These are phyloP conservation scores for Amylostereum areolatum DNA, from an alignment of 1,284 basidiomycete species.

Conservation along the genomic window DNA sequence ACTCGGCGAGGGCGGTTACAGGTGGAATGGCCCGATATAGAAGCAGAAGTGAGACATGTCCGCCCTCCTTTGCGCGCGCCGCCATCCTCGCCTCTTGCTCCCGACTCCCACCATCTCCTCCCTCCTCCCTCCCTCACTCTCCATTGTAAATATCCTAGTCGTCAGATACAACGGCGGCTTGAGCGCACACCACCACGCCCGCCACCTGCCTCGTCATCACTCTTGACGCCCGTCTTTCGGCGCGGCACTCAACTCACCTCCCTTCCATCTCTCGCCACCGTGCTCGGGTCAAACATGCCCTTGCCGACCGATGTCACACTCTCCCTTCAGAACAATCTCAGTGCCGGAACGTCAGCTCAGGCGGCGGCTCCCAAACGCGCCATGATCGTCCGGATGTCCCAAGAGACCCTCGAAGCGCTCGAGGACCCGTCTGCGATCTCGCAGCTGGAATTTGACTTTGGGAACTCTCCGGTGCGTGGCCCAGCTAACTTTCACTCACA, in stretches of 20 bases:
- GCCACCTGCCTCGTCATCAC: not conserved
- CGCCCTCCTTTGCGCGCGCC: not conserved
- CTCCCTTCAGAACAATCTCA: conserved; percentile 49
- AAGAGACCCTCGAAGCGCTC: conserved; percentile 61
- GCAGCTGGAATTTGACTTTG: conserved; percentile 54
- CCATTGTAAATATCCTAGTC: not conserved
- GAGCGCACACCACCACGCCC: not conserved
- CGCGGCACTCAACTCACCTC: not conserved
- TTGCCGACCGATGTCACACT: conserved; percentile 48
- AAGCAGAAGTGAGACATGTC: too few species aligned
- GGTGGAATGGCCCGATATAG: too few species aligned
- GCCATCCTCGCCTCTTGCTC: not conserved
- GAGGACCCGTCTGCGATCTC: conserved; percentile 41
- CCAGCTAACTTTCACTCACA: not conserved
- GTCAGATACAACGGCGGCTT: not conserved
- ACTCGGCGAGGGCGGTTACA: too few species aligned
- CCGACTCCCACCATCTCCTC: conserved; percentile 6
- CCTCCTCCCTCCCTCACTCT: not conserved
- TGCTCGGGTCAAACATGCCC: conserved; percentile 40
- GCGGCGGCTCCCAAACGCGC: conserved; percentile 56
- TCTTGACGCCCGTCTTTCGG: not conserved
- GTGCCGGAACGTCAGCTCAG: conserved; percentile 46
- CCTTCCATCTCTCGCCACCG: not conserved
- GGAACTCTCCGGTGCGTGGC: conserved; percentile 43
- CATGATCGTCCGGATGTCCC: conserved; percentile 66